phyloP scores from a whole-genome alignment of 2,329 filamentous ascomycete species.

The Penicillium sp. region DNA sequence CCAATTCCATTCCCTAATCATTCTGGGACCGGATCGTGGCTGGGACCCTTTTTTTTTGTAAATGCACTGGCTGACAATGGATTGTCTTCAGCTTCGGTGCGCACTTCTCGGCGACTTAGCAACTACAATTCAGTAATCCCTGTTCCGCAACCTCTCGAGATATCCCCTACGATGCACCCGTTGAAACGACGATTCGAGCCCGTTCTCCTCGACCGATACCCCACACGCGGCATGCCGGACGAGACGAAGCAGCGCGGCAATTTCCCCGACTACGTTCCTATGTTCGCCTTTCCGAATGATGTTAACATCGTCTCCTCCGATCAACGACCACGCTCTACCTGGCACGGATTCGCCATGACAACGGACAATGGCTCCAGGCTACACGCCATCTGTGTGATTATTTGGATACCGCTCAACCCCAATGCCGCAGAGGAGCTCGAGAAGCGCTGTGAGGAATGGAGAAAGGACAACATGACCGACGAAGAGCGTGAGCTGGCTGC shows the following conservation, averaged over 20 bases:
- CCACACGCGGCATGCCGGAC: slow-evolving; percentile 75
- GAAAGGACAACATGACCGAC: slow-evolving; percentile 92
- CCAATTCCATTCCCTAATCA: background rate
- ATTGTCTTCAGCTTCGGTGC: slow-evolving; percentile 58
- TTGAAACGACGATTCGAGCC: slow-evolving; percentile 92
- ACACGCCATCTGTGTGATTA: slow-evolving; percentile 84
- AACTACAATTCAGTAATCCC: slow-evolving; percentile 99
- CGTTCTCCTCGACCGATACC: slow-evolving; percentile 91
- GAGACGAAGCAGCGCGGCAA: slow-evolving; percentile 75
- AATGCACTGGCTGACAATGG: background rate
- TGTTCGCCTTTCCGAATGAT: slow-evolving; percentile 99
- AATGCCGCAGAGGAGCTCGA: slow-evolving; percentile 75
- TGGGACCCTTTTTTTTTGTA: no score
- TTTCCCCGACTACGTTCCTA: slow-evolving; percentile 96
- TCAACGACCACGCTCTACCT: slow-evolving; percentile 89
- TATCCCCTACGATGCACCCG: slow-evolving; percentile 91
- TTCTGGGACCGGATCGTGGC: background rate
- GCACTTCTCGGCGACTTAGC: slow-evolving; percentile 84
- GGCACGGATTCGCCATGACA: slow-evolving; percentile 99
- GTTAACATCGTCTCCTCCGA: slow-evolving; percentile 96
- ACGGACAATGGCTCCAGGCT: slow-evolving; percentile 86
- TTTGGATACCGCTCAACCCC: slow-evolving; percentile 85
- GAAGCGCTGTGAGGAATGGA: slow-evolving; percentile 78
- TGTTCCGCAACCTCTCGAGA: slow-evolving; percentile 82
- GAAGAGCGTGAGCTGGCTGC: slow-evolving; percentile 93